A percentile compares a stretch with the other conserved stretches of the same genome.
Evolutionary conservation across 2,329 filamentous ascomycete species (phyloP).

Genomic region (Pseudogymnoascus sp.): DNA sequence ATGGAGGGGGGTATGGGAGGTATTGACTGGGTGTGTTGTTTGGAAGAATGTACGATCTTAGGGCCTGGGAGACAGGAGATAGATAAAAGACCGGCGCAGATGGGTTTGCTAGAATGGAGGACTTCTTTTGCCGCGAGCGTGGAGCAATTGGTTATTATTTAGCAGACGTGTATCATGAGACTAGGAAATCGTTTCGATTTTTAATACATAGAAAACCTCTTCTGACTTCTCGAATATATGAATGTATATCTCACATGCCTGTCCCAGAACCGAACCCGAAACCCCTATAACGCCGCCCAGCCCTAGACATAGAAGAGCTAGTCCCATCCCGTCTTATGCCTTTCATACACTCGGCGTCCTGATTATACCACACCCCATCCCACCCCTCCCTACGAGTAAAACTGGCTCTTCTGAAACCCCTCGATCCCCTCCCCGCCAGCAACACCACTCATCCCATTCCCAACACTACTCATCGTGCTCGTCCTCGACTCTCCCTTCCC

Average conservation of each 20-base stretch:
- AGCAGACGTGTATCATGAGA: not conserved
- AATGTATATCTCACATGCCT: not conserved
- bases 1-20: not conserved
- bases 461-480: conserved; percentile 26
- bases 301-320: not conserved
- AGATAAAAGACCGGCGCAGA: not conserved
- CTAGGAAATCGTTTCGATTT: not conserved
- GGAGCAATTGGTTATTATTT: not conserved
- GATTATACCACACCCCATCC: not conserved
- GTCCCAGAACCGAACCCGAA: not conserved
- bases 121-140: not conserved
- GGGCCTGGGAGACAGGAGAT: not conserved
- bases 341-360: not conserved
- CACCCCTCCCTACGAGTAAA: conserved; percentile 44
- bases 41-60: not conserved
- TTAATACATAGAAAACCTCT: not conserved
- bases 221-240: not conserved
- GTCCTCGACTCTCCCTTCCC: conserved; percentile 38
- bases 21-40: not conserved
- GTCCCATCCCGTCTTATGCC: not conserved
- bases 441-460: conserved; percentile 33
- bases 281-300: not conserved
- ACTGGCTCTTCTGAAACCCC: conserved; percentile 64
- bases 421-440: conserved; percentile 57
- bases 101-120: not conserved